A percentile compares a stretch with the other conserved stretches of the same genome.
These are phyloP conservation scores for Talaromyces wortmannii DNA, from an alignment of 495 filamentous ascomycete genomes.

Conservation along the genomic window DNA sequence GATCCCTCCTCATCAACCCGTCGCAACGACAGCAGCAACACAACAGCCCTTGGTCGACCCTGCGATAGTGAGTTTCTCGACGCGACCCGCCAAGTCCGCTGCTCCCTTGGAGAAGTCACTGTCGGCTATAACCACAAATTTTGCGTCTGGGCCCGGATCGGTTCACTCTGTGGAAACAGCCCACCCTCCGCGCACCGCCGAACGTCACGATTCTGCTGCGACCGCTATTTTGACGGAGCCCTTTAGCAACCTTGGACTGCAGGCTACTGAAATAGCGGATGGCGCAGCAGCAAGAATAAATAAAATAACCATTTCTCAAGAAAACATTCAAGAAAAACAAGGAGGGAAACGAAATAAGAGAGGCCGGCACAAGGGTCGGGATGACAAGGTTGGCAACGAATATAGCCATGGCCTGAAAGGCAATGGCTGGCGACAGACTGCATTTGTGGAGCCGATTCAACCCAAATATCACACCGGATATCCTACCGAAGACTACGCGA, in stretches of 20 bases:
- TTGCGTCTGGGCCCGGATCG: background rate
- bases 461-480: conserved; percentile 11
- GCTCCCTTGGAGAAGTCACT: conserved; percentile 1
- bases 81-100: conserved; percentile 14
- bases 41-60: conserved; percentile 45
- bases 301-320: background rate
- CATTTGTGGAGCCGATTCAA: conserved; percentile 60
- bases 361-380: conserved; percentile 20
- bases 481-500: conserved; percentile 5
- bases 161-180: background rate
- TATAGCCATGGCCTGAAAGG: conserved; percentile 15
- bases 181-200: conserved; percentile 4
- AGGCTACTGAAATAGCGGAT: conserved; percentile 6
- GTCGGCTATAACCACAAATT: background rate
- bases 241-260: conserved; percentile 34
- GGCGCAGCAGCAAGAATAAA: background rate
- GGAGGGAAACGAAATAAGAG: conserved; percentile 24
- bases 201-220: conserved; percentile 13
- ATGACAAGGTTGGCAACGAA: conserved; percentile 19
- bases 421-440: conserved; percentile 78
- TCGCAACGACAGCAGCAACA: background rate
- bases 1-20: background rate
- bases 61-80: conserved; percentile 44
- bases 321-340: conserved; percentile 4
- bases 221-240: conserved; percentile 30